Evolutionary conservation across 2,329 filamentous ascomycete genomes (phyloP).

Genomic region (Cordyceps pruinosa): DNA sequence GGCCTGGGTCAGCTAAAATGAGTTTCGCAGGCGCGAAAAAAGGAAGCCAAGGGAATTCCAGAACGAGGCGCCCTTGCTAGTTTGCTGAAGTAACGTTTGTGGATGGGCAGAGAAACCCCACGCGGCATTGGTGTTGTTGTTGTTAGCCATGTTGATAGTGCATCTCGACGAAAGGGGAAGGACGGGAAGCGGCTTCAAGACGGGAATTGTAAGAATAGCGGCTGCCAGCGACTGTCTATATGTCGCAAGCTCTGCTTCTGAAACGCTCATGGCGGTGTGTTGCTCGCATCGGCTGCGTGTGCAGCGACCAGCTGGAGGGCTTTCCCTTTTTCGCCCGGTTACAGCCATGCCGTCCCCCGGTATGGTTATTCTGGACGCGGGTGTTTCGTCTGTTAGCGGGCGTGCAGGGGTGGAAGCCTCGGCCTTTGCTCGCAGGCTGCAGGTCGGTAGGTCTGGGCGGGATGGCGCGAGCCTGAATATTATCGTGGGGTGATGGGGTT

Average conservation of each 20-base stretch:
- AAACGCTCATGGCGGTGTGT: background rate
- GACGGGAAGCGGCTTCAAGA: constrained; percentile 1
- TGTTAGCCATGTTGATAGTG: background rate
- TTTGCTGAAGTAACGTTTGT: constrained; percentile 5
- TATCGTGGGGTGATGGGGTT: background rate
- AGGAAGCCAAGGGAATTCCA: background rate
- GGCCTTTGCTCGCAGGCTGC: no score
- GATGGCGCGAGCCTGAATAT: constrained; percentile 8
- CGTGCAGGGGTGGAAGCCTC: background rate
- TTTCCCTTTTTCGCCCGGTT: background rate
- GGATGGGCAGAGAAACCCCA: no score
- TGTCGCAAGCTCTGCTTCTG: background rate
- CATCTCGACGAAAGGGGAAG: background rate
- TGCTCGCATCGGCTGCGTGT: background rate
- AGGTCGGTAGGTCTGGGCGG: background rate
- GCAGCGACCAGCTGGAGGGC: background rate
- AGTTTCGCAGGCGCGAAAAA: constrained; percentile 5
- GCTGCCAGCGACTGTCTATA: background rate
- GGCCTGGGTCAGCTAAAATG: background rate
- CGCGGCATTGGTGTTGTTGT: background rate
- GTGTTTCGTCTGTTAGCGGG: constrained; percentile 5
- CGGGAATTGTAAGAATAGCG: constrained; percentile 3
- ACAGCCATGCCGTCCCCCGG: background rate
- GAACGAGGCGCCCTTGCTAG: background rate
- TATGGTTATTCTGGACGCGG: background rate